Evolutionary conservation across 2,329 filamentous ascomycete species (phyloP).

Genomic region (Aspergillus amoenus): DNA sequence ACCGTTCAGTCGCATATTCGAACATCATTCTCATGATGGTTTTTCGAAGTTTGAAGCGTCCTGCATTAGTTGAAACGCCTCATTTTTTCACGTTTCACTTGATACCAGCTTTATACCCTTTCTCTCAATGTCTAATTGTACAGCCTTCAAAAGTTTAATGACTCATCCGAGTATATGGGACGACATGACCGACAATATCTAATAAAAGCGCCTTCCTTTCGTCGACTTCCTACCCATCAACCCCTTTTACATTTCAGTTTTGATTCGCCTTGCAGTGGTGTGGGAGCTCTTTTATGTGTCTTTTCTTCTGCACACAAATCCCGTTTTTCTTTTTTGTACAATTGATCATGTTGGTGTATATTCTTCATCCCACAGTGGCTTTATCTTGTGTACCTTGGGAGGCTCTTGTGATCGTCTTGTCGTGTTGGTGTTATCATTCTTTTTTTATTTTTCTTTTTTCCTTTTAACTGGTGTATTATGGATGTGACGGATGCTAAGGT

Average conservation of each 20-base stretch:
- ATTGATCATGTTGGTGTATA: conserved; percentile 17
- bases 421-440: conserved; percentile 10
- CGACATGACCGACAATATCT: conserved; percentile 12
- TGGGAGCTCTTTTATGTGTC: conserved; percentile 6
- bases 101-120: conserved; percentile 12
- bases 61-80: conserved; percentile 25
- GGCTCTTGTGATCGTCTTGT: conserved; percentile 22
- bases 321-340: conserved; percentile 23
- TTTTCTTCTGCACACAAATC: conserved; percentile 12
- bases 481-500: conserved; percentile 3
- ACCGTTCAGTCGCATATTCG: conserved; percentile 50
- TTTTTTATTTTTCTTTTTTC: conserved; percentile 10
- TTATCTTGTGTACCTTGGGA: conserved; percentile 24
- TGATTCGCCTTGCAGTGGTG: conserved; percentile 13
- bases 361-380: conserved; percentile 1
- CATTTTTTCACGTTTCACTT: conserved; percentile 6
- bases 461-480: conserved; percentile 11
- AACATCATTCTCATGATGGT: conserved; percentile 38
- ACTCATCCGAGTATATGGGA: conserved; percentile 17
- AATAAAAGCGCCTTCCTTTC: conserved; percentile 8
- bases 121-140: conserved; percentile 13
- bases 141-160: conserved; percentile 18
- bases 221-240: background rate
- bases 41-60: conserved; percentile 28
- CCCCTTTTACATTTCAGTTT: background rate